These are phyloP conservation scores for Colletotrichum echinochloae DNA, from an alignment of 2,329 filamentous ascomycete species.

Conservation along the genomic window DNA sequence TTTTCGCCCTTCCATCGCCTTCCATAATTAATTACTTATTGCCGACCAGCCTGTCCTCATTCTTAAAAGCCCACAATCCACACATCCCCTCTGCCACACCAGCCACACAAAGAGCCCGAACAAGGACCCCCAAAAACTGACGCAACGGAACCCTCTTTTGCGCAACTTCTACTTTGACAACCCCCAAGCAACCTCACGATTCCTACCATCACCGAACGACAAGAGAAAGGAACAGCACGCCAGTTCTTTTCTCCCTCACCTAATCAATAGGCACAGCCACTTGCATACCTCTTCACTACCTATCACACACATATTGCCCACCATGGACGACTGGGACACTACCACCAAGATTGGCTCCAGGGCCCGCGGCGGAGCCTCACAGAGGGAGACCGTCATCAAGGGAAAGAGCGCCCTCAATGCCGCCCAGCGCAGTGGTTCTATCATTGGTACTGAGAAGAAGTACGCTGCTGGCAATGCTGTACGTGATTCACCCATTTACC, in stretches of 20 bases:
- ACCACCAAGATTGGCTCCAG: constrained; percentile 96
- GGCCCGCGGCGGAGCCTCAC: constrained; percentile 72
- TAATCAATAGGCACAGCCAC: constrained; percentile 1
- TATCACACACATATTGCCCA: constrained; percentile 60
- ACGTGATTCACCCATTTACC: constrained; percentile 55
- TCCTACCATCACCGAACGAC: constrained; percentile 43
- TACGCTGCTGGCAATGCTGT: constrained; percentile 81
- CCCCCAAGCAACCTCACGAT: constrained; percentile 21
- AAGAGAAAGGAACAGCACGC: constrained; percentile 25
- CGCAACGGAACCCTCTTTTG: constrained; percentile 26
- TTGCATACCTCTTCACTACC: constrained; percentile 20
- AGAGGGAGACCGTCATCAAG: constrained; percentile 89
- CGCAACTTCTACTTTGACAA: constrained; percentile 13
- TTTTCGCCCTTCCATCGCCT: constrained; percentile 47
- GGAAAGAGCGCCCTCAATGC: constrained; percentile 89
- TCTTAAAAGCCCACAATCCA: background rate
- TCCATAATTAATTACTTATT: constrained; percentile 40
- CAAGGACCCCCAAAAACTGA: constrained; percentile 31
- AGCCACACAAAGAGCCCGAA: constrained; percentile 26
- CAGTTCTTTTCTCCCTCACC: constrained; percentile 14
- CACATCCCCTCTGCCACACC: constrained; percentile 17
- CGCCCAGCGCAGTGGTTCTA: constrained; percentile 81
- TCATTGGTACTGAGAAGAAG: constrained; percentile 95
- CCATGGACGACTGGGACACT: constrained; percentile 83
- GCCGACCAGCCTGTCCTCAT: constrained; percentile 20